These are phyloP conservation scores for Kwoniella botswanensis DNA, from an alignment of 768 basidiomycete genomes.

Conservation along the genomic window DNA sequence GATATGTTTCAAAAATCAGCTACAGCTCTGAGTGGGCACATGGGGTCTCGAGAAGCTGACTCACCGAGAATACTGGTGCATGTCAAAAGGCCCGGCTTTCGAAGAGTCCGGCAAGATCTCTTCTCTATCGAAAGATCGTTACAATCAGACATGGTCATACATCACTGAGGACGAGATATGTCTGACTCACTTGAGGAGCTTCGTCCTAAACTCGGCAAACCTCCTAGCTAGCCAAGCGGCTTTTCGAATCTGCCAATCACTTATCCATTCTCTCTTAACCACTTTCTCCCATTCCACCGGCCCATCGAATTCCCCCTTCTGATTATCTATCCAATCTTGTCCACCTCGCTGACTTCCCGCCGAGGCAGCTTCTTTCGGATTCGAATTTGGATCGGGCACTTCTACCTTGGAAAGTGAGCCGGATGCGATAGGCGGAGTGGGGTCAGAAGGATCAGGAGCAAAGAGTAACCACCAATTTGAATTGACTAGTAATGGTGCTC, in stretches of 20 bases:
- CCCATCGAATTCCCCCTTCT: conserved; percentile 13
- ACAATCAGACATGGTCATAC: too few species aligned
- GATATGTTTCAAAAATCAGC: conserved; percentile 7
- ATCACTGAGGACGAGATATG: background rate
- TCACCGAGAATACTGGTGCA: conserved; percentile 60
- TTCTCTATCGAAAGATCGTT: conserved; percentile 62
- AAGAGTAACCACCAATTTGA: conserved; percentile 97
- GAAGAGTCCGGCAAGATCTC: conserved; percentile 73
- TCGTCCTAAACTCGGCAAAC: conserved; percentile 54
- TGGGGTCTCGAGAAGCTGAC: conserved; percentile 13
- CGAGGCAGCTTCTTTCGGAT: conserved; percentile 24
- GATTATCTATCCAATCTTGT: conserved; percentile 32
- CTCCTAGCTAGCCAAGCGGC: conserved; percentile 71
- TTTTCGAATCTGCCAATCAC: conserved; percentile 81
- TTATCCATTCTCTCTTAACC: conserved; percentile 60
- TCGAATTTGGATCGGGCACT: conserved; percentile 30
- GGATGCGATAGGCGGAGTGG: conserved; percentile 62
- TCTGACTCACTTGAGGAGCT: conserved; percentile 66
- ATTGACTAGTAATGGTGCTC: conserved; percentile 80
- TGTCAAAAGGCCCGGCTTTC: conserved; percentile 67
- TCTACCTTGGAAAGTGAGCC: background rate
- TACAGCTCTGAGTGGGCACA: background rate
- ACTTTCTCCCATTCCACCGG: conserved; percentile 28
- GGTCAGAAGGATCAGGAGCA: conserved; percentile 67
- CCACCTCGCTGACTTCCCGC: conserved; percentile 40